Percentiles rank a stretch among this genome's conserved stretches.
Evolutionary conservation across 2,329 filamentous ascomycete species (phyloP).

Genomic region (Ophiostoma sp.): DNA sequence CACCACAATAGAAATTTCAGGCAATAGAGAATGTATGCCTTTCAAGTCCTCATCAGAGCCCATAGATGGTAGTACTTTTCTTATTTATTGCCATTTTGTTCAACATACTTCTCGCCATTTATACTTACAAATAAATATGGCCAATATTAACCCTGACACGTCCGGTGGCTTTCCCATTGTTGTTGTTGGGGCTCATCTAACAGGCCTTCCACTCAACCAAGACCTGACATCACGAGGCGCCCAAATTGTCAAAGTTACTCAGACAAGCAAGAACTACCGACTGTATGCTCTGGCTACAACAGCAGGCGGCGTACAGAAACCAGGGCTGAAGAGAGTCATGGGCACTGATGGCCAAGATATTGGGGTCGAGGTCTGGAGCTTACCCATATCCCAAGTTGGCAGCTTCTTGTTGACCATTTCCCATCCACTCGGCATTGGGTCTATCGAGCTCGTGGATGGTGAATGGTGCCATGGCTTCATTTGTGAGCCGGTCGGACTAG

Average conservation of each 20-base stretch:
- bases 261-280: slow-evolving; percentile 38
- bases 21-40: too few relatives aligned
- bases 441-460: slow-evolving; percentile 39
- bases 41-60: too few relatives aligned
- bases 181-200: slow-evolving; percentile 35
- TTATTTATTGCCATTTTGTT: too few relatives aligned
- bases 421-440: slow-evolving; percentile 40
- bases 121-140: too few relatives aligned
- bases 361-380: slow-evolving; percentile 41
- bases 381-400: slow-evolving; percentile 36
- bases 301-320: slow-evolving; percentile 33
- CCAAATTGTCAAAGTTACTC: slow-evolving; percentile 25
- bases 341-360: slow-evolving; percentile 34
- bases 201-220: slow-evolving; percentile 34
- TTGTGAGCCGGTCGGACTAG: slow-evolving; percentile 40
- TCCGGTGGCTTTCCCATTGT: slow-evolving; percentile 28
- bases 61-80: too few relatives aligned
- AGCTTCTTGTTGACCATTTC: slow-evolving; percentile 38
- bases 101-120: too few relatives aligned
- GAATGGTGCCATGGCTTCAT: slow-evolving; percentile 42
- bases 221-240: slow-evolving; percentile 39
- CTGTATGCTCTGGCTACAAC: slow-evolving; percentile 35
- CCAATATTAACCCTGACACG: background rate
- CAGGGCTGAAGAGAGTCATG: slow-evolving; percentile 37
- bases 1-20: too few relatives aligned